A percentile compares a stretch with the other conserved stretches of the same genome.
phyloP scores from a whole-genome alignment of 140 eudicot species.

The Oenanthe javanica region DNA sequence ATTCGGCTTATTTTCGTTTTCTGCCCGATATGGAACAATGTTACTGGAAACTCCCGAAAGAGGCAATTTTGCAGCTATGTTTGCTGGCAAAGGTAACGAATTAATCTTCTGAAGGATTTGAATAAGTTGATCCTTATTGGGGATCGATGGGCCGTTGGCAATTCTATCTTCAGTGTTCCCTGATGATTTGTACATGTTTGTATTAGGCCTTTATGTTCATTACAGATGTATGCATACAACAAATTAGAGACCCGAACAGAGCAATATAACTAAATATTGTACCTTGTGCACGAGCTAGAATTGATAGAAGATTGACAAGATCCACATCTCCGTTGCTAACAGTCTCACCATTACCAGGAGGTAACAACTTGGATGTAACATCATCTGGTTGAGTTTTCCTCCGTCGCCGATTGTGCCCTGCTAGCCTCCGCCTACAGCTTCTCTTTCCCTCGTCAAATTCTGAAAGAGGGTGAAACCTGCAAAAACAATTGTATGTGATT shows the following conservation, averaged over 20 bases:
- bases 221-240: neutral
- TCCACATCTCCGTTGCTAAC: slow-evolving; percentile 46
- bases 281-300: slow-evolving; percentile 82
- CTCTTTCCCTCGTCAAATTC: slow-evolving; percentile 97
- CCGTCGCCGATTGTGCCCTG: slow-evolving; percentile 91
- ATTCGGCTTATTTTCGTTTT: slow-evolving; percentile 29
- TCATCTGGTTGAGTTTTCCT: slow-evolving; percentile 92
- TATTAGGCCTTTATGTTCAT: neutral
- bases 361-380: slow-evolving; percentile 41
- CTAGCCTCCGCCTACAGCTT: slow-evolving; percentile 98
- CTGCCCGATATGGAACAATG: slow-evolving; percentile 28
- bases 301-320: slow-evolving; percentile 64
- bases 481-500: neutral
- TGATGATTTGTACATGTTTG: slow-evolving; percentile 13
- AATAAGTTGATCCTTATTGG: slow-evolving; percentile 68
- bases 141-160: slow-evolving; percentile 30
- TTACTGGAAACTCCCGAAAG: slow-evolving; percentile 26
- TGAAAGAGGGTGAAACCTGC: slow-evolving; percentile 89
- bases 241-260: neutral
- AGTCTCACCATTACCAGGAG: slow-evolving; percentile 40
- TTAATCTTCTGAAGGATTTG: slow-evolving; percentile 76
- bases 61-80: slow-evolving; percentile 36
- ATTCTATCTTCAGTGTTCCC: slow-evolving; percentile 49
- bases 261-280: neutral
- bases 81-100: slow-evolving; percentile 54